A percentile compares a stretch with the other conserved stretches of the same genome.
These are phyloP conservation scores for Lodderomyces beijingensis DNA, from an alignment of 1,139 yeast genomes.

Conservation along the genomic window DNA sequence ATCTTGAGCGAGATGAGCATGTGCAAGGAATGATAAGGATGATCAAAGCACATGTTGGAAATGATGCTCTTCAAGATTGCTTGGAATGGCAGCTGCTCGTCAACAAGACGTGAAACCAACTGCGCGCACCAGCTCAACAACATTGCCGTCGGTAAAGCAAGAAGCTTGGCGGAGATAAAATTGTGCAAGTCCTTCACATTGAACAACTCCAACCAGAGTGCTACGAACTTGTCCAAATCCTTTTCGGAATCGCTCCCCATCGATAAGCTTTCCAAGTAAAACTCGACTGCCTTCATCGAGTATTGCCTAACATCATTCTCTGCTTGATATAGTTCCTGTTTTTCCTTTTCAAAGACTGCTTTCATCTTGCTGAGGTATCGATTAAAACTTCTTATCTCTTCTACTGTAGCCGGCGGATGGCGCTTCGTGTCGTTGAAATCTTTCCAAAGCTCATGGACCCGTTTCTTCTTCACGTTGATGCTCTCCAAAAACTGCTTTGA, in stretches of 20 bases:
- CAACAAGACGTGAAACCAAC: conserved; percentile 64
- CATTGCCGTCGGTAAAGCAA: conserved; percentile 50
- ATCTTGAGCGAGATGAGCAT: conserved; percentile 55
- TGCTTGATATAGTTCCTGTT: conserved; percentile 39
- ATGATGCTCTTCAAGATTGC: conserved; percentile 47
- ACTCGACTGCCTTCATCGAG: conserved; percentile 53
- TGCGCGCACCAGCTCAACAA: conserved; percentile 83
- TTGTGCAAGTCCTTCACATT: conserved; percentile 36
- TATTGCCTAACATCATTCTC: conserved; percentile 38
- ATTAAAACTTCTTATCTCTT: conserved; percentile 48
- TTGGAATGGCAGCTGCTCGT: conserved; percentile 53
- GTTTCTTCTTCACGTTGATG: conserved; percentile 35
- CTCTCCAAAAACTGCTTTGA: conserved; percentile 42
- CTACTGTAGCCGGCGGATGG: conserved; percentile 34
- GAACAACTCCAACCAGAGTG: conserved; percentile 76
- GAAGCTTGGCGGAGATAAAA: conserved; percentile 27
- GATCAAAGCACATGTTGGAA: conserved; percentile 47
- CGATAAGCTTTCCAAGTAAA: conserved; percentile 53
- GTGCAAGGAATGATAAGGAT: conserved; percentile 78
- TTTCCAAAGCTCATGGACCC: conserved; percentile 31
- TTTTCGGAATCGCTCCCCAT: conserved; percentile 48
- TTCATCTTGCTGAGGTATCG: conserved; percentile 47
- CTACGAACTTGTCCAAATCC: conserved; percentile 72
- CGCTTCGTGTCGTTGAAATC: conserved; percentile 49
- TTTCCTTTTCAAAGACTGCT: conserved; percentile 47